These are phyloP conservation scores for Omphalotus guepiniiformis DNA, from an alignment of 768 basidiomycete species.

Conservation along the genomic window DNA sequence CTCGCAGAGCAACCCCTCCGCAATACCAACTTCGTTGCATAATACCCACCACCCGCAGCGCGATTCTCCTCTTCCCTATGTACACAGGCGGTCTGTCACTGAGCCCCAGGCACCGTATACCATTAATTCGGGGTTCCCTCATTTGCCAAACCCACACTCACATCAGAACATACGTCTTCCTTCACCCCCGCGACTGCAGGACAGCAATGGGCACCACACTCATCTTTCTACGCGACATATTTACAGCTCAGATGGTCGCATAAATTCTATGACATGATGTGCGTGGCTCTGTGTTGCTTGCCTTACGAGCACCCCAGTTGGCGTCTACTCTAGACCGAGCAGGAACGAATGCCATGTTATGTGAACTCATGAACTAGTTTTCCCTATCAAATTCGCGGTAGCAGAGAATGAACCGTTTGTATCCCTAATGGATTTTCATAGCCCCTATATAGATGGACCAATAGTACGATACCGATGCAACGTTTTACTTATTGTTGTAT, in stretches of 20 bases:
- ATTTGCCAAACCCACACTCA: constrained; percentile 43
- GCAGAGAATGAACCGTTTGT: too few species aligned
- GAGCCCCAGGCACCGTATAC: constrained; percentile 44
- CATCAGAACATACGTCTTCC: constrained; percentile 37
- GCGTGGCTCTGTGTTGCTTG: constrained; percentile 2
- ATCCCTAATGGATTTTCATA: too few species aligned
- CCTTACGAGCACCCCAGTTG: too few species aligned
- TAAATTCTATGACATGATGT: constrained; percentile 43
- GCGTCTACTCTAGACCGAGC: too few species aligned
- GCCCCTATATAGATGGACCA: too few species aligned
- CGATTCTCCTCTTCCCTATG: constrained; percentile 44
- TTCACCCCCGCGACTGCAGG: constrained; percentile 38
- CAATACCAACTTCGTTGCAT: constrained; percentile 36
- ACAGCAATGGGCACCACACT: constrained; percentile 25
- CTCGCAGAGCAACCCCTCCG: constrained; percentile 38
- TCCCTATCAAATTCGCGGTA: too few species aligned
- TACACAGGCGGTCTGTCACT: constrained; percentile 53
- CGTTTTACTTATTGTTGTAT: too few species aligned
- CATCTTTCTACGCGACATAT: constrained; percentile 28
- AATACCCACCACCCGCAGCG: constrained; percentile 35
- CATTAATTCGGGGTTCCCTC: constrained; percentile 43
- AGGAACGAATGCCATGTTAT: too few species aligned
- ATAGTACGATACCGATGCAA: too few species aligned
- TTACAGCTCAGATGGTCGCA: constrained; percentile 42
- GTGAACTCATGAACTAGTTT: too few species aligned